Percentiles rank a stretch among this genome's conserved stretches.
These are phyloP conservation scores for Trichoderma virens DNA, from an alignment of 495 filamentous ascomycete species.

Conservation along the genomic window DNA sequence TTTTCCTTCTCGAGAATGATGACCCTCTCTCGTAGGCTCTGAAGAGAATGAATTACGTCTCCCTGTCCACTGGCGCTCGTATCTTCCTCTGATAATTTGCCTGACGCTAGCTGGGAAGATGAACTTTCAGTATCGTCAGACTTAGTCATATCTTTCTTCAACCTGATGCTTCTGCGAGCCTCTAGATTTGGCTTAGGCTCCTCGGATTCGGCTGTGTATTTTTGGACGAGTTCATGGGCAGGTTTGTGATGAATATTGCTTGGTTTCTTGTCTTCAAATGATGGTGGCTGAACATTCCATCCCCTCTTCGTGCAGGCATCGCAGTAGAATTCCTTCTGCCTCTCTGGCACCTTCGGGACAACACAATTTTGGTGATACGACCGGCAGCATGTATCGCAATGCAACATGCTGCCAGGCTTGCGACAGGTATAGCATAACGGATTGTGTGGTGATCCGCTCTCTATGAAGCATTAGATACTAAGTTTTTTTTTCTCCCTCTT, in stretches of 20 bases:
- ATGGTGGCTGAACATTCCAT: not conserved
- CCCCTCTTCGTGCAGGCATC: not conserved
- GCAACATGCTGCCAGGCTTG: not conserved
- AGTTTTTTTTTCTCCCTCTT: not conserved
- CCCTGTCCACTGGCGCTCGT: not conserved
- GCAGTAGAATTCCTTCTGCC: not conserved
- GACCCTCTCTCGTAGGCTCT: not conserved
- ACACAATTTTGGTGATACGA: not conserved
- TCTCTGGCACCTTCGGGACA: not conserved
- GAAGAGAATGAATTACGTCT: not conserved
- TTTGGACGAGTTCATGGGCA: not conserved
- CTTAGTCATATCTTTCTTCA: not conserved
- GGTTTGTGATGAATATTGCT: not conserved
- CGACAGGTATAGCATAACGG: not conserved
- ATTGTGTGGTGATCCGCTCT: slow-evolving; percentile 1
- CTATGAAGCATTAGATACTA: not conserved
- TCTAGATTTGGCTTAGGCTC: not conserved
- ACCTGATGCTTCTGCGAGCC: not conserved
- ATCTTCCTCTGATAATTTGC: not conserved
- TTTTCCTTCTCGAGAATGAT: not conserved
- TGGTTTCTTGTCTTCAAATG: not conserved
- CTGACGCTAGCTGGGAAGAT: not conserved
- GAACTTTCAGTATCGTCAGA: not conserved
- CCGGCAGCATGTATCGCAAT: not conserved
- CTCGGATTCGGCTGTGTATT: not conserved